Conservation (phyloP, 148 eudicot species). For the Vaccinium vitisidaea region DNA sequence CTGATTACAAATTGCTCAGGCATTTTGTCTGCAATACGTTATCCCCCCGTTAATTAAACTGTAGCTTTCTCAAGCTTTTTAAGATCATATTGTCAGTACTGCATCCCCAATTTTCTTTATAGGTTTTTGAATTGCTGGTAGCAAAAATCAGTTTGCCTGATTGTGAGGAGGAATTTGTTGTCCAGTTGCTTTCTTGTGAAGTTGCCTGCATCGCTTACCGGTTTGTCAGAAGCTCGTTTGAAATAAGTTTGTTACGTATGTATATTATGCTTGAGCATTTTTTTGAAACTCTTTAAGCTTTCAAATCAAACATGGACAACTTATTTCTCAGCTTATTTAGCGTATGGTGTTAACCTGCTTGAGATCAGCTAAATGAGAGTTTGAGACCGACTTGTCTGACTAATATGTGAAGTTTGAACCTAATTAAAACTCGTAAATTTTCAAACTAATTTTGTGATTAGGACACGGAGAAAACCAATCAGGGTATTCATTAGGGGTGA, state of each 20-base stretch:
- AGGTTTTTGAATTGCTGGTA: not conserved
- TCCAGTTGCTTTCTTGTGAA: not conserved
- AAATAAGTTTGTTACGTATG: not conserved
- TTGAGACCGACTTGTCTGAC: not conserved
- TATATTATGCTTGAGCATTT: not conserved
- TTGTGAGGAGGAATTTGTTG: not conserved
- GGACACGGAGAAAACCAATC: too few relatives aligned
- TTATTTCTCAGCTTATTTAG: not conserved
- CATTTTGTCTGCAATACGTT: not conserved
- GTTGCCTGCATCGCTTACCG: not conserved
- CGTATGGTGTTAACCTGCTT: not conserved
- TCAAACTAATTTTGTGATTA: too few relatives aligned
- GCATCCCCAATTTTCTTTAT: not conserved
- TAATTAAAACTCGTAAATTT: too few relatives aligned
- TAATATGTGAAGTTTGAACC: too few relatives aligned
- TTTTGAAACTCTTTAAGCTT: not conserved
- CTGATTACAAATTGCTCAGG: too few relatives aligned
- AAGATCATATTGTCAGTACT: not conserved
- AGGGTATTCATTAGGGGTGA: too few relatives aligned
- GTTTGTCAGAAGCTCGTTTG: not conserved
- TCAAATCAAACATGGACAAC: not conserved
- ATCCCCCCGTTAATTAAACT: not conserved
- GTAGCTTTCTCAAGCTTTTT: not conserved
- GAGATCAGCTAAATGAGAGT: not conserved
- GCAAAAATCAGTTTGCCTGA: not conserved